A percentile compares a stretch with the other conserved stretches of the same genome.
These are phyloP conservation scores for Bocquillonia castaneifolia DNA, from an alignment of 441 rosid species.

Conservation along the genomic window DNA sequence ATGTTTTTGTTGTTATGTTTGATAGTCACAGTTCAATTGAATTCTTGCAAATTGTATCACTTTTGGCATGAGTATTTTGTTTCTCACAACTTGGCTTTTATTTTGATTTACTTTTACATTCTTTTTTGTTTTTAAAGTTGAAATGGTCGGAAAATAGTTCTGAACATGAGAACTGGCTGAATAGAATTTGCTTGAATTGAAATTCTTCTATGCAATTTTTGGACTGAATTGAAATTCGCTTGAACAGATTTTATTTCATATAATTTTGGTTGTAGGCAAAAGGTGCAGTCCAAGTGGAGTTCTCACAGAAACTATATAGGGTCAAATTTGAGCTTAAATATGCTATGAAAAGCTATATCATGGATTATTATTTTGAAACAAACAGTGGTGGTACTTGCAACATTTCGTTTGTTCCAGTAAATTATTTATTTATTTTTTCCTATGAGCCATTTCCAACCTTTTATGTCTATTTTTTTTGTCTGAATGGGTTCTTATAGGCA, in stretches of 20 bases:
- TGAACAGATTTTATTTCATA: conserved; percentile 21
- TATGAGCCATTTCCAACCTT: conserved; percentile 15
- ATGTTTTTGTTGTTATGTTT: no score
- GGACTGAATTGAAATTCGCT: not conserved
- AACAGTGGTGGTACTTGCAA: conserved; percentile 41
- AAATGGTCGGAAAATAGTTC: no score
- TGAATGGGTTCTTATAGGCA: conserved; percentile 55
- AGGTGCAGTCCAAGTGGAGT: conserved; percentile 67
- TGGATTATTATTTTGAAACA: conserved; percentile 79
- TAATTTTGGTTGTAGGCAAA: conserved; percentile 55
- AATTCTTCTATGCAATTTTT: not conserved
- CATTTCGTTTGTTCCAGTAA: no score
- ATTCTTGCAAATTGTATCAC: no score
- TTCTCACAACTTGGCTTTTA: no score
- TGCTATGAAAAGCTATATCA: conserved; percentile 67
- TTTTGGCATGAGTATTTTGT: no score
- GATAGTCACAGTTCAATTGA: no score
- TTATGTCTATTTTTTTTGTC: conserved; percentile 27
- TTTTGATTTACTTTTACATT: no score
- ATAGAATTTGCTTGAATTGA: no score
- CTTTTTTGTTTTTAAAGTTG: no score
- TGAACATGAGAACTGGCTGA: not conserved
- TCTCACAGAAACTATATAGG: conserved; percentile 51
- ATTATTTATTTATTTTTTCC: no score
- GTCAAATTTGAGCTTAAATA: conserved; percentile 71